phyloP scores from a whole-genome alignment of 345 rosid species.

The Euphorbia lathyris region DNA sequence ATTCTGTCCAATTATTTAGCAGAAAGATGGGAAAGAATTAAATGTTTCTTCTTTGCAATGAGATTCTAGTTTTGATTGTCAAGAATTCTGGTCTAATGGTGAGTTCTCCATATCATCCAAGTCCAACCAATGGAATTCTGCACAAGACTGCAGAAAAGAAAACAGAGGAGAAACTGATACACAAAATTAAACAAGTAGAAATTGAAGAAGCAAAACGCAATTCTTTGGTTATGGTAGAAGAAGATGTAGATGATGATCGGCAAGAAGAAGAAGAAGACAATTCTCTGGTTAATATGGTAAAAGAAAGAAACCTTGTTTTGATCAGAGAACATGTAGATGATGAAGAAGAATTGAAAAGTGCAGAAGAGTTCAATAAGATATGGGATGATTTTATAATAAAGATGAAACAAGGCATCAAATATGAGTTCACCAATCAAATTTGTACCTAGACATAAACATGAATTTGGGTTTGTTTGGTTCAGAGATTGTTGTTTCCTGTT shows the following conservation, averaged over 20 bases:
- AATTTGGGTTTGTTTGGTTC: no score
- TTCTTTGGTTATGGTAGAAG: neutral
- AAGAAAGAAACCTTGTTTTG: neutral
- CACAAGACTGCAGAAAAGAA: no score
- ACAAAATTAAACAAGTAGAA: slow-evolving; percentile 16
- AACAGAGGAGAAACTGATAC: slow-evolving; percentile 14
- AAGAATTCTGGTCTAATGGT: slow-evolving; percentile 40
- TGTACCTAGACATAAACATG: no score
- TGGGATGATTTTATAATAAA: slow-evolving; percentile 67
- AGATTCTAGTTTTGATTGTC: slow-evolving; percentile 49
- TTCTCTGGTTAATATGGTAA: no score
- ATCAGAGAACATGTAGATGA: slow-evolving; percentile 16
- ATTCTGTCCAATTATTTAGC: slow-evolving; percentile 19
- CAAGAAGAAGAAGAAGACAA: no score
- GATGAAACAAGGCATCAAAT: slow-evolving; percentile 45
- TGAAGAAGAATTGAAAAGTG: slow-evolving; percentile 27
- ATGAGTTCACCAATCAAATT: no score
- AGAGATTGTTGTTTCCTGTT: no score
- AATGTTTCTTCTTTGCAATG: slow-evolving; percentile 72
- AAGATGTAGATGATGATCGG: slow-evolving; percentile 9
- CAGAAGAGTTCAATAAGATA: slow-evolving; percentile 66
- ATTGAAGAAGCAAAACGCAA: neutral
- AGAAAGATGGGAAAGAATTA: slow-evolving; percentile 44
- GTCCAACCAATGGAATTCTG: slow-evolving; percentile 8
- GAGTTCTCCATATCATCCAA: slow-evolving; percentile 10